Conservation (phyloP, 345 rosid genomes). For the Hypericum perforatum region DNA sequence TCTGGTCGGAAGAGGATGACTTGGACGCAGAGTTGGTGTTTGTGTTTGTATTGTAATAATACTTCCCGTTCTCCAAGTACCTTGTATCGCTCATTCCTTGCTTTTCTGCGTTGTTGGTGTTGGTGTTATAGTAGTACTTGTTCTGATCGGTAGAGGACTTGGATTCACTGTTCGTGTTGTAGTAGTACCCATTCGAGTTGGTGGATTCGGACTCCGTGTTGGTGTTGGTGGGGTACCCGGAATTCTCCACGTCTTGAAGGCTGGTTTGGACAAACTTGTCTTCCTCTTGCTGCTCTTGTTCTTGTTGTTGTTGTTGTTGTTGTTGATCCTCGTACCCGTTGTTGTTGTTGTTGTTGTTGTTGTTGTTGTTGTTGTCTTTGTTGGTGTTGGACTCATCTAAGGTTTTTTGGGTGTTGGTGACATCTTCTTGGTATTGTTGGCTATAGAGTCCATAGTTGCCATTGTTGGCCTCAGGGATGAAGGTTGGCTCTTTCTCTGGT, state of each 20-base stretch:
- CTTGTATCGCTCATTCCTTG: conserved; percentile 27
- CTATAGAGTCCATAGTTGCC: conserved; percentile 45
- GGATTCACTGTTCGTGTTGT: not conserved
- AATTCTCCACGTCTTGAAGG: not conserved
- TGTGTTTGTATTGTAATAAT: not conserved
- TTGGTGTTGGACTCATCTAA: not conserved
- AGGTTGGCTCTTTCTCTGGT: conserved; percentile 24
- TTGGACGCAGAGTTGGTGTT: not conserved
- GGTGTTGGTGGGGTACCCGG: not conserved
- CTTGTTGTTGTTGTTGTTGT: not conserved
- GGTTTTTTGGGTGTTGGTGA: conserved; percentile 19
- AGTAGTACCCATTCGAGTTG: not conserved
- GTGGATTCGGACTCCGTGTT: not conserved
- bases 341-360: conserved; percentile 5
- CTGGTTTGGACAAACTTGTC: not conserved
- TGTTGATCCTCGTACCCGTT: not conserved
- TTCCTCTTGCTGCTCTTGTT: not conserved
- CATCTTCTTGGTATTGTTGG: conserved; percentile 14
- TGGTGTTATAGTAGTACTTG: not conserved
- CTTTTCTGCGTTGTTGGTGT: conserved; percentile 1
- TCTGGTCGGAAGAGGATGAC: not conserved
- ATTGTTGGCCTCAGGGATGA: conserved; percentile 32
- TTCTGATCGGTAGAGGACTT: too few relatives aligned
- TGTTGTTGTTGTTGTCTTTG: conserved; percentile 14
- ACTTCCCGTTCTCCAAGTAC: conserved; percentile 15